phyloP scores from a whole-genome alignment of 2,329 filamentous ascomycete species.

The Cladosporium sp. region DNA sequence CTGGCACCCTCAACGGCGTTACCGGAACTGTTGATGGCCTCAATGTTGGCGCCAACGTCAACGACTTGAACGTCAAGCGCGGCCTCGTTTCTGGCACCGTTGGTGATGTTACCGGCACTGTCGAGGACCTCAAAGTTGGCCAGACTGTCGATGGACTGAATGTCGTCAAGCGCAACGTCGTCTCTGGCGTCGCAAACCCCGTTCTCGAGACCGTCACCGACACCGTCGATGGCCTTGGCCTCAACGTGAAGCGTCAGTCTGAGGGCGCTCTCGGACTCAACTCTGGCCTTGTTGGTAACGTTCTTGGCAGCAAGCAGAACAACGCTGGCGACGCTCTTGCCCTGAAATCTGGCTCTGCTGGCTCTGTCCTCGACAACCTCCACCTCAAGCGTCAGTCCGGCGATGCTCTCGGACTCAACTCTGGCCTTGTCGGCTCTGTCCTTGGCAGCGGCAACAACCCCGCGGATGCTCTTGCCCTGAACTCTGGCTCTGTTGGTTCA shows the following conservation, averaged over 20 bases:
- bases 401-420: neutral
- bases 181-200: neutral
- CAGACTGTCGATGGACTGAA: slow-evolving; percentile 6
- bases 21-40: neutral
- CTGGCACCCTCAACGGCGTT: neutral
- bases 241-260: neutral
- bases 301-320: neutral
- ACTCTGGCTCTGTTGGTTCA: neutral
- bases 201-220: neutral
- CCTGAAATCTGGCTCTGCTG: neutral
- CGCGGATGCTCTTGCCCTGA: neutral
- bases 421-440: neutral
- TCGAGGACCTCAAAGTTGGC: neutral
- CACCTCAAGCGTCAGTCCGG: neutral
- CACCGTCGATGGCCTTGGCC: neutral
- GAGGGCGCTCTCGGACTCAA: neutral
- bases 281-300: slow-evolving; percentile 2
- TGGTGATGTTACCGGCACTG: neutral
- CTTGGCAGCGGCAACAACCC: neutral
- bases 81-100: neutral
- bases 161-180: slow-evolving; percentile 1
- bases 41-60: neutral
- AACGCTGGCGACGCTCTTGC: neutral
- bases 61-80: neutral
- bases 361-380: neutral